Evolutionary conservation across 2,329 filamentous ascomycete genomes (phyloP), one percentile per base, ranked within the genome.

Genomic region (Orbilia oligospora): DNA sequence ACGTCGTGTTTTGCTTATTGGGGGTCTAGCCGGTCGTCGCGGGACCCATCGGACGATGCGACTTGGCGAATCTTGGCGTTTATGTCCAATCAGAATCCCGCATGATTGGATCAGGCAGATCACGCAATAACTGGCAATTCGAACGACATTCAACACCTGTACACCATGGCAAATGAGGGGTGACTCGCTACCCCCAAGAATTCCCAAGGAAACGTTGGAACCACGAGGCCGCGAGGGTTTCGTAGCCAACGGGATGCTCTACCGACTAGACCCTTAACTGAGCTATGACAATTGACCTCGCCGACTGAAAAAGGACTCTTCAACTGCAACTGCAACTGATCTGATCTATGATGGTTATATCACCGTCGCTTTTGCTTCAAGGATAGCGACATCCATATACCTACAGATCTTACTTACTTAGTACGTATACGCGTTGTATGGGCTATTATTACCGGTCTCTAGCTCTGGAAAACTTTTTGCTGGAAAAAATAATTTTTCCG

Each of bases 101-200:
- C 53, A 65, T 78, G 68, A 65, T 78, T 53, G 63, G 56, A 56
- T 72, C 75, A 78, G 75, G 30, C 68, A 12, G 36, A 78, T 36
- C 75, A 78, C 75, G 75, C 75, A 78, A 78, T 78, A 67, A 33
- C 53, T 9, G 36, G 48, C 63, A 16, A 44, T 55, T 49, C 14
- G 48, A 78, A 78, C 75, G 75, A 78, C 75, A 78, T 78, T 46
- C 22, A 49, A 61, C 30, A 51, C 56, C 53, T 53, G 24, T n/a
- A n/a, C 56, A 14, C 56, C 56, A 61, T 41, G 18, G 30, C 30
- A 61, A 61, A 61, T 61, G 56, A 61, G 56, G 56, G 56, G 56
- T 61, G 56, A 41, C 33, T 44, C 27, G 55, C 55, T 24, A 44
- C 56, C 56, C 56, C 56, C 56, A 61, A 61, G 56, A 61, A 41